phyloP scores from a whole-genome alignment of 768 basidiomycete species.

The Pisolithus microcarpus region DNA sequence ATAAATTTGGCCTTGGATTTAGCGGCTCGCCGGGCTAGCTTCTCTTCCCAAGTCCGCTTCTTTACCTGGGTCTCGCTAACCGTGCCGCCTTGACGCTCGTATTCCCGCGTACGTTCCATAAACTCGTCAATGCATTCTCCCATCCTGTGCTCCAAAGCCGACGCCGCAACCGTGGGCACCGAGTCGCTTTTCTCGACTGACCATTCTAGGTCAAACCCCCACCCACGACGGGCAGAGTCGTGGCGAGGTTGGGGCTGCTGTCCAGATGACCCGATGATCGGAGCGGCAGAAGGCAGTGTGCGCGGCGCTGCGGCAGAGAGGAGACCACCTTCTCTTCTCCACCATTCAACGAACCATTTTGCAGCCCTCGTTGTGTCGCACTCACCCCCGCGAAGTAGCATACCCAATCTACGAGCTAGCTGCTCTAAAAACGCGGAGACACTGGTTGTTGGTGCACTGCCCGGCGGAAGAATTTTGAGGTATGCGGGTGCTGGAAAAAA shows the following conservation, averaged over 20 bases:
- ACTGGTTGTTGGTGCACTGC: constrained; percentile 51
- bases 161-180: constrained; percentile 11
- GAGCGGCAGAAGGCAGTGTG: constrained; percentile 8
- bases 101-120: constrained; percentile 34
- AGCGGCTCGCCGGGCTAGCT: constrained; percentile 31
- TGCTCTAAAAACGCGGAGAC: constrained; percentile 58
- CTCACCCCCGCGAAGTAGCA: constrained; percentile 71
- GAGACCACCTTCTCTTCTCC: constrained; percentile 69
- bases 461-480: constrained; percentile 50
- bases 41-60: constrained; percentile 44
- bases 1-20: constrained; percentile 25
- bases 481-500: constrained; percentile 59
- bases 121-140: constrained; percentile 59
- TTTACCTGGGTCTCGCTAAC: constrained; percentile 68
- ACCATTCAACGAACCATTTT: constrained; percentile 79
- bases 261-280: neutral
- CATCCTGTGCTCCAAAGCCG: constrained; percentile 56
- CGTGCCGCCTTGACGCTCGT: constrained; percentile 48
- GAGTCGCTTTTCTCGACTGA: constrained; percentile 15
- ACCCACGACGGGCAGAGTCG: constrained; percentile 62
- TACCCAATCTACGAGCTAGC: constrained; percentile 72
- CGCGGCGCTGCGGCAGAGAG: constrained; percentile 40
- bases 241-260: constrained; percentile 1
- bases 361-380: constrained; percentile 67
- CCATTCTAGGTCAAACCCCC: constrained; percentile 88